These are phyloP conservation scores for Arachnopeziza araneosa DNA, from an alignment of 2,329 filamentous ascomycete species.

Conservation along the genomic window DNA sequence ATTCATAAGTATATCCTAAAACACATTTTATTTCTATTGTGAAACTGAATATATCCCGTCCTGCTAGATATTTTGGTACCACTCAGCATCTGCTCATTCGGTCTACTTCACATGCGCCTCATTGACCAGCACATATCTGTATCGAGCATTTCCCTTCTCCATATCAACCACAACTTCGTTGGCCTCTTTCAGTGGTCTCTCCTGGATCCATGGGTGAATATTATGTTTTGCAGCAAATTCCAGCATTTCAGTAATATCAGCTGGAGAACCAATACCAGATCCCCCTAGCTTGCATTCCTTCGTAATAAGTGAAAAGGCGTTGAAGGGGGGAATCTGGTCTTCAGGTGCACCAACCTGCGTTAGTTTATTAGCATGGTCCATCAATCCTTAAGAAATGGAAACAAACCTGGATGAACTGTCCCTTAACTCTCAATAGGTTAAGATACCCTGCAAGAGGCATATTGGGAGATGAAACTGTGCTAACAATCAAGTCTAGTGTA, in stretches of 20 bases:
- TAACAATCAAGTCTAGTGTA: slow-evolving; percentile 53
- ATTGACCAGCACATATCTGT: slow-evolving; percentile 44
- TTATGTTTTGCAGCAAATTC: slow-evolving; percentile 52
- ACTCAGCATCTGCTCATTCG: background rate
- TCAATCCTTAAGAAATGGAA: background rate
- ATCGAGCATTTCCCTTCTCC: slow-evolving; percentile 48
- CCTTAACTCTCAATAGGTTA: slow-evolving; percentile 50
- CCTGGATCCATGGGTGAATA: slow-evolving; percentile 52
- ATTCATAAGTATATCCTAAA: too few relatives aligned
- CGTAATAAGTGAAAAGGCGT: slow-evolving; percentile 49
- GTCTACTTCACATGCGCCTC: slow-evolving; percentile 26
- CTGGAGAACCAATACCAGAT: slow-evolving; percentile 33
- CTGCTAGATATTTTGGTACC: too few relatives aligned
- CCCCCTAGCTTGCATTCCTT: slow-evolving; percentile 48
- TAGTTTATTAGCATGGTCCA: background rate
- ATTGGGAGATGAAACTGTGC: slow-evolving; percentile 48
- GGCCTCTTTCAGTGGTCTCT: slow-evolving; percentile 50
- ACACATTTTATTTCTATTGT: too few relatives aligned
- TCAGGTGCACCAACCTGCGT: slow-evolving; percentile 55
- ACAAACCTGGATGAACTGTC: slow-evolving; percentile 51
- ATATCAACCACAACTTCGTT: slow-evolving; percentile 54
- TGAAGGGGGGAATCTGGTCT: slow-evolving; percentile 46
- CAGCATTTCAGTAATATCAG: slow-evolving; percentile 57
- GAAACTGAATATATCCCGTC: too few relatives aligned
- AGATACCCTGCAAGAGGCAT: slow-evolving; percentile 62